Evolutionary conservation across 139 green algal genomes (phyloP), one percentile per base, ranked within the genome.

Genomic region (Chlamydomonas sphaeroides): DNA sequence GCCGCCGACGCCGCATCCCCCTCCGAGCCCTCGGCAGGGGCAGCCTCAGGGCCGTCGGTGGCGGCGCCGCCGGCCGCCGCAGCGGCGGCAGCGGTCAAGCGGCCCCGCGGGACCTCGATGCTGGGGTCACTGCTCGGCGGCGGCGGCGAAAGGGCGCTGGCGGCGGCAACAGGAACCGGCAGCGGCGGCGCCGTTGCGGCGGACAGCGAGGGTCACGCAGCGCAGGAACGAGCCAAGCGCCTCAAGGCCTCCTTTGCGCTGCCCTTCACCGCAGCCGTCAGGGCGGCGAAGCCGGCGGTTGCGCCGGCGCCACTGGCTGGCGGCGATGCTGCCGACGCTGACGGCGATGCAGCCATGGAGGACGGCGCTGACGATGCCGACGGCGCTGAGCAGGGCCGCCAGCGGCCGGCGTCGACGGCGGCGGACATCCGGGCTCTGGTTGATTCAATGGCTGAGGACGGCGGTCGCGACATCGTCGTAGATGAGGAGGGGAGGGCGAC

Each of bases 371-470:
- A 1, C 26, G 17, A 73, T 35, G 65, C 2, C 25, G 30, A 33
- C 14, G 28, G 11, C 41, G 20, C 42, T 33, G 42, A 68, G 59
- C 35, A 49, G 30, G 39, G 57, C 38, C 30, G 65, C 23, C 38
- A 42, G 35, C 11, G 68, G 2, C 56, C 21, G 6, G 23, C 36
- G 25, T 45, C 70, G 45, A 62, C 48, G 1, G 57, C 69, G 17
- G 65, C 56, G 42, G 84, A 88, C 49, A 57, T 88, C 14, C 70
- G 84, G 32, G 73, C 73, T 70, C 79, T 41, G 23, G 68, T 86
- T 23, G 66, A 84, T 28, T 25, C 76, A 48, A 68, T 86, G 66
- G 38, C 61, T 23, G 65, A 45, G 41, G 57, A 81, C 25, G 73
- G 62, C 6, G 42, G 56, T 6, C 61, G n/a, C 23, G 77, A 76